Conservation (phyloP, 371 early-diverging fungal species). For the Apophysomyces elegans region DNA sequence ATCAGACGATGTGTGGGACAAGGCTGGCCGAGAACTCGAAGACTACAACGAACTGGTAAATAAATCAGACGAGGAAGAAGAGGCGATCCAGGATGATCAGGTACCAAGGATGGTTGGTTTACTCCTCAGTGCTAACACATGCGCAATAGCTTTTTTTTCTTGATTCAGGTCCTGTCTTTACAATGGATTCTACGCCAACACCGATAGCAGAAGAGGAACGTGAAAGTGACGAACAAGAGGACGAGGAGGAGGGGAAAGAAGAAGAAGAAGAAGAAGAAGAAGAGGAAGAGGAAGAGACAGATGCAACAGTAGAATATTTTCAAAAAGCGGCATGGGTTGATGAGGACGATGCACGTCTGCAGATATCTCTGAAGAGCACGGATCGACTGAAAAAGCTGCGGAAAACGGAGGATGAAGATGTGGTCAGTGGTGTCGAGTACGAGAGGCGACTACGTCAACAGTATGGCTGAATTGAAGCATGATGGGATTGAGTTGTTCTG, state of each 20-base stretch:
- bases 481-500: slow-evolving; percentile 2
- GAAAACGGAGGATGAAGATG: slow-evolving; percentile 71
- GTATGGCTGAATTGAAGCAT: slow-evolving; percentile 44
- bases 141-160: slow-evolving; percentile 41
- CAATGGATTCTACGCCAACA: slow-evolving; percentile 27
- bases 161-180: slow-evolving; percentile 45
- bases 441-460: slow-evolving; percentile 82
- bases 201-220: slow-evolving; percentile 30
- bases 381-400: slow-evolving; percentile 82
- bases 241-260: slow-evolving; percentile 25
- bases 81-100: slow-evolving; percentile 33
- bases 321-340: slow-evolving; percentile 77
- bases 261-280: slow-evolving; percentile 22
- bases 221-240: slow-evolving; percentile 15
- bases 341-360: slow-evolving; percentile 68
- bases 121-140: neutral
- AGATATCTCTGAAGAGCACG: slow-evolving; percentile 67
- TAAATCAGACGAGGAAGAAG: slow-evolving; percentile 47
- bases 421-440: slow-evolving; percentile 78
- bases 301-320: slow-evolving; percentile 24
- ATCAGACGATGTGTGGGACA: slow-evolving; percentile 33
- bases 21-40: slow-evolving; percentile 31
- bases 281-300: neutral
- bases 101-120: slow-evolving; percentile 4
- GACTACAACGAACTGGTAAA: slow-evolving; percentile 50